Conservation (phyloP, 1,139 yeast species). For the Cylindricascospora bacillispora region DNA sequence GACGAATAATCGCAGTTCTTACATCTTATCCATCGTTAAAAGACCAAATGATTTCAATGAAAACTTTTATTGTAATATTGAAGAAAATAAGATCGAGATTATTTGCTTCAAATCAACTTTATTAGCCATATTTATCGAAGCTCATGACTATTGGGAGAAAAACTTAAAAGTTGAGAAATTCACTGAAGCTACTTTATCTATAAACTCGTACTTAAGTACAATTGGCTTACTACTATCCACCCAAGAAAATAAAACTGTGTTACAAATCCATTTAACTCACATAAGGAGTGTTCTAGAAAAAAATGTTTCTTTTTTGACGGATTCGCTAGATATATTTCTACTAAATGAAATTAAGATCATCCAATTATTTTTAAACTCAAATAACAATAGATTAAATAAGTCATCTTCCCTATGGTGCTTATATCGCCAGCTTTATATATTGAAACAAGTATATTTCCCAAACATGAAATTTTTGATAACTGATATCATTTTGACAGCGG, state of each 20-base stretch:
- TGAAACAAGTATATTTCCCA: neutral
- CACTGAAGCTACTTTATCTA: neutral
- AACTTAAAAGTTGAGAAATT: conserved; percentile 5
- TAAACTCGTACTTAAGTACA: conserved; percentile 13
- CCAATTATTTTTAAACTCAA: conserved; percentile 26
- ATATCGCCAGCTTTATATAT: conserved; percentile 24
- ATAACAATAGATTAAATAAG: conserved; percentile 31
- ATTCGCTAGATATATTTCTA: conserved; percentile 6
- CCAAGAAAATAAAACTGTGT: conserved; percentile 29
- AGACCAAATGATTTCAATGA: conserved; percentile 6
- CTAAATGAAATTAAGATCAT: conserved; percentile 19
- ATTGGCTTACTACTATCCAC: conserved; percentile 30
- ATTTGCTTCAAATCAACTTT: conserved; percentile 23
- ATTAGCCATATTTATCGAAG: conserved; percentile 21
- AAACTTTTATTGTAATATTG: neutral
- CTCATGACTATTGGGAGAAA: conserved; percentile 12
- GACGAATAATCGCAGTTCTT: too few species aligned
- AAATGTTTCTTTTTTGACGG: conserved; percentile 3
- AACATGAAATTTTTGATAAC: neutral
- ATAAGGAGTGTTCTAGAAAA: too few species aligned
- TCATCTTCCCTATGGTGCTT: conserved; percentile 33
- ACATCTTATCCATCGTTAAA: conserved; percentile 4
- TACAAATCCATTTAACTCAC: conserved; percentile 26
- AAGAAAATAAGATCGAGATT: conserved; percentile 14
- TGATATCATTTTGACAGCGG: conserved; percentile 12